Evolutionary conservation across 768 basidiomycete genomes (phyloP), one percentile per base, ranked within the genome.

Genomic region (Brasilioporus rufonigricans): DNA sequence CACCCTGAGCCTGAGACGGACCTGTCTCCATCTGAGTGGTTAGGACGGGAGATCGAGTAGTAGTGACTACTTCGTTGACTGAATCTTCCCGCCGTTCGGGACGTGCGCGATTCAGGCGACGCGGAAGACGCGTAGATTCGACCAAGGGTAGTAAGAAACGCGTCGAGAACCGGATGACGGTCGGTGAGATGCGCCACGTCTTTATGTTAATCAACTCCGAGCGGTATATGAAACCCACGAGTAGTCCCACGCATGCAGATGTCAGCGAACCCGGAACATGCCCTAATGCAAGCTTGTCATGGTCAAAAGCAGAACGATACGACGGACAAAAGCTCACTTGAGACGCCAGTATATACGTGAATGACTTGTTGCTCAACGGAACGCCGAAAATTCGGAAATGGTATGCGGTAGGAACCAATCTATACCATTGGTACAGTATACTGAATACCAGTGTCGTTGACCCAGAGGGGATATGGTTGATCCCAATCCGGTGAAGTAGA

Each of bases 161-260:
- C n/a, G 72, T 71, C 14, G 83, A 73, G 56, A 93, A 78, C 18
- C 72, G 67, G 38, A 87, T 75, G 9, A 88, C 57, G 6, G 76
- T 71, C 0, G 78, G 78, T 0, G 93, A 83, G 26, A 96, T 70
- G 24, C 93, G 84, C 76, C 91, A 95, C 4, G 80, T 71, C 64
- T 94, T 93, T 47, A 94, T 77, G 50, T 83, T 83, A 18, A 89
- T 79, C 16, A 93, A 65, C 65, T 94, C 92, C 9, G 92, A 87
- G 36, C 92, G 87, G 67, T 95, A 96, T 33, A 92, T 73, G 61
- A 86, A 82, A 1, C 93, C 92, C 7, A 82, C 73, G 10, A 88
- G 58, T 8, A 93, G 56, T 23, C 93, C 93, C 32, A 90, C 71
- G 26, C 78, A 57, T 1, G 87, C 80, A 3, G 83, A 79, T 1